Base-by-base conservation (phyloP, 805 yeast genomes). In the Kluyveromyces dobzhanskii region DNA sequence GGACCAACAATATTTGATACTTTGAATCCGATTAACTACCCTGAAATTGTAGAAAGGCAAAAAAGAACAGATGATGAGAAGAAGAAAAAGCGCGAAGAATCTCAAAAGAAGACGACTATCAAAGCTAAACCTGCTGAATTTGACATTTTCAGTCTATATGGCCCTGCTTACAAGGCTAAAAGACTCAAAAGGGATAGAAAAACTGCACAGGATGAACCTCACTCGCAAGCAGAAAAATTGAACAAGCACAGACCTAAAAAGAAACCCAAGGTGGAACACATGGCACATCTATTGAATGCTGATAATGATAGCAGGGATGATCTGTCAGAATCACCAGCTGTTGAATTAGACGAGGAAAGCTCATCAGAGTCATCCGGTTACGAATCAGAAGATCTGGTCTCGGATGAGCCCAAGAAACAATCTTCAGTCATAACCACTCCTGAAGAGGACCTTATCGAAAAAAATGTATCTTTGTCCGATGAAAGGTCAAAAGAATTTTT, bases 1-100 rank as follows among this genome's bases (percentile, higher is more conserved):
- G 87, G 83, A 0, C 85, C 92, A 0, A 67, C 70, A 1, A 73
- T 86, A 13, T 65, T 82, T 39, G 78, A 78, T 23, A 59, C 71
- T 14, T 65, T 86, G 46, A 71, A 74, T 41, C 78, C 77, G 29
- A 73, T 71, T 3, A 70, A 70, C 28, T 80, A 73, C 51, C 81
- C 85, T 1, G 71, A 69, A 3, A 53, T 63, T 17, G 42, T 65
- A 37, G 57, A 61, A n/a, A 56, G 69, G 46, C 56, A 62, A 24
- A 48, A 59, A 37, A 44, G 48, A 23, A 51, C 50, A n/a, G 57
- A 59, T 35, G 43, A 48, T 17, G 56, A 55, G 39, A 48, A 45
- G 32, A 40, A 42, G 42, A 44, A 40, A 37, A 29, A 41, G 18
- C 17, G 38, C 7, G 39, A 45, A 17, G 40, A 44, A 17, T 19